Conservation (phyloP, 768 basidiomycete genomes). For the Calocera viscosa region DNA sequence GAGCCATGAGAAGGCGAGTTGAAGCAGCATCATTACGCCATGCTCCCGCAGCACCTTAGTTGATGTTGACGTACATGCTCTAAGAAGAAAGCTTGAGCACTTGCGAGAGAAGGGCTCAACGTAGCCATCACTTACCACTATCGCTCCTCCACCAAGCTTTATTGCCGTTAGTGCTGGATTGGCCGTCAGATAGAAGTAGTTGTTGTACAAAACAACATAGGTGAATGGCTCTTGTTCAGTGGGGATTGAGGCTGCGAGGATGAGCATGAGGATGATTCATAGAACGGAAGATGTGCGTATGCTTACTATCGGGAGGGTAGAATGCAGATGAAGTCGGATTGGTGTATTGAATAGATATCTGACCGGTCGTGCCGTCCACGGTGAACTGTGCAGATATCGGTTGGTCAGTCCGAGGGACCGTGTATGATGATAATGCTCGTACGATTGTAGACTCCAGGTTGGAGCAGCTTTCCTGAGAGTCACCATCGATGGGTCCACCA, state of each 20-base stretch:
- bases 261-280: background rate
- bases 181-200: background rate
- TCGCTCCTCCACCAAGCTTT: background rate
- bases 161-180: background rate
- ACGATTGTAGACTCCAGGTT: background rate
- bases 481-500: background rate
- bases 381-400: background rate
- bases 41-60: too few species aligned
- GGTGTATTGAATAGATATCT: background rate
- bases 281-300: background rate
- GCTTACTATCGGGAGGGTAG: background rate
- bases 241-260: background rate
- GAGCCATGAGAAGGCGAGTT: too few species aligned
- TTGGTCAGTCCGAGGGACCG: background rate
- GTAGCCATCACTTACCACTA: background rate
- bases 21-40: too few species aligned
- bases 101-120: too few species aligned
- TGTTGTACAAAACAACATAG: background rate
- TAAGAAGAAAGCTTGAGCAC: too few species aligned
- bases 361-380: background rate
- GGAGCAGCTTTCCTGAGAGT: background rate
- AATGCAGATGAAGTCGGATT: background rate
- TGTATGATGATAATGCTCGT: background rate
- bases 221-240: background rate
- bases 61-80: too few species aligned